A percentile compares a stretch with the other conserved stretches of the same genome.
These are phyloP conservation scores for Yamadazyma trypodendri DNA, from an alignment of 1,139 yeast species.

Conservation along the genomic window DNA sequence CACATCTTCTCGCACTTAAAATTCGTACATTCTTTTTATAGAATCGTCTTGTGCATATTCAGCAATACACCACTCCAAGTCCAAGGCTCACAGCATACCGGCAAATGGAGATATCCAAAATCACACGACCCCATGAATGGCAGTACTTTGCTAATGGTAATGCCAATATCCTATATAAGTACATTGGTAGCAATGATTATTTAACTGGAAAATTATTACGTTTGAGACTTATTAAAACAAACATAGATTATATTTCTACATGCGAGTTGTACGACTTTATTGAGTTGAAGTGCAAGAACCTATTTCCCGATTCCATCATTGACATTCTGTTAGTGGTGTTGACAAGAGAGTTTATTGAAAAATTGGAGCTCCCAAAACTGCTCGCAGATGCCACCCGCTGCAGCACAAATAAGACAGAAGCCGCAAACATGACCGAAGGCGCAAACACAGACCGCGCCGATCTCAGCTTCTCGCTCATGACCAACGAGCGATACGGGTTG, in stretches of 20 bases:
- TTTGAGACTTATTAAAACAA: slow-evolving; percentile 35
- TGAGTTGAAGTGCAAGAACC: slow-evolving; percentile 39
- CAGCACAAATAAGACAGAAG: too few relatives aligned
- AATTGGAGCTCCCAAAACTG: slow-evolving; percentile 19
- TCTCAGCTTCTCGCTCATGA: slow-evolving; percentile 34
- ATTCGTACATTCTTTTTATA: too few relatives aligned
- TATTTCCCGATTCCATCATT: slow-evolving; percentile 39
- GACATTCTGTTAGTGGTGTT: slow-evolving; percentile 41
- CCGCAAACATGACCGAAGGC: too few relatives aligned
- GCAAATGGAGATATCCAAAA: slow-evolving; percentile 43
- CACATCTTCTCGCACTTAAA: too few relatives aligned
- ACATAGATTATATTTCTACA: slow-evolving; percentile 42
- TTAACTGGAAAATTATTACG: slow-evolving; percentile 37
- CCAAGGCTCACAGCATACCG: neutral
- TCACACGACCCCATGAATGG: slow-evolving; percentile 45
- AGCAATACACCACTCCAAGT: neutral
- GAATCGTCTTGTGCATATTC: too few relatives aligned
- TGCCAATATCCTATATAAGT: slow-evolving; percentile 45
- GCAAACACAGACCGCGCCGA: too few relatives aligned
- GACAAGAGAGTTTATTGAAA: slow-evolving; percentile 32
- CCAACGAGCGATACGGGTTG: slow-evolving; percentile 40
- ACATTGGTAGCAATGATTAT: slow-evolving; percentile 37
- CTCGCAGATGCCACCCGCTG: too few relatives aligned
- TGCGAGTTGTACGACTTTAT: slow-evolving; percentile 45
- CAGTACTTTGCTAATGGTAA: slow-evolving; percentile 45